Evolutionary conservation across 176 grass and related monocot genomes (phyloP), one percentile per base, ranked within the genome.

Genomic region (Olyra latifolia): DNA sequence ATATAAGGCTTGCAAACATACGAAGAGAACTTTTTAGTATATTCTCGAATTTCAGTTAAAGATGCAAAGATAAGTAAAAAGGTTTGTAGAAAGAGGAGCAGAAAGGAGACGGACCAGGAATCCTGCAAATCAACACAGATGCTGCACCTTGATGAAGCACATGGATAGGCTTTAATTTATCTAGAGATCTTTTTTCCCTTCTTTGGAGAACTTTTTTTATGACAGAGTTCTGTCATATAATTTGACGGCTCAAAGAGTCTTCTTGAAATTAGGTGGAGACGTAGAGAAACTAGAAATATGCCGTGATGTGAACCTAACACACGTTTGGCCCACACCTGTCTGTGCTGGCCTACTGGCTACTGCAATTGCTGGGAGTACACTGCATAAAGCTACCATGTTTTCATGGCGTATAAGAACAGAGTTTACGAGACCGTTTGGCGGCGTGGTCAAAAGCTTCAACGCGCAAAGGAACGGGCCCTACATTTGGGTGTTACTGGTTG

Each of bases 401-500:
- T 66, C 47, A 35, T 58, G 27, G 20, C 10, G 22, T 1, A 29
- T 48, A 69, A n/a, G n/a, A 12, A 13, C 19, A 2, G 29, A 78
- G 42, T n/a, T 24, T n/a, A n/a, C n/a, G n/a, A n/a, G n/a, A n/a
- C n/a, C n/a, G n/a, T n/a, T n/a, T n/a, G n/a, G n/a, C n/a, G n/a
- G n/a, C n/a, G n/a, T n/a, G n/a, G n/a, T n/a, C n/a, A n/a, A n/a
- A n/a, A n/a, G n/a, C n/a, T n/a, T n/a, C n/a, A n/a, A n/a, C n/a
- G n/a, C n/a, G n/a, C n/a, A n/a, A n/a, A n/a, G n/a, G n/a, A n/a
- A n/a, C n/a, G n/a, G n/a, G n/a, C n/a, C n/a, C n/a, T n/a, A n/a
- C 69, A 84, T 84, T 57, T 89, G 87, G 87, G 81, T 75, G 10
- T 79, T 89, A 9, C 23, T 84, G 0, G 19, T 89, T 38, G 76